Conservation (phyloP, 78 protist species). For the Creolimax fragrantissima region DNA sequence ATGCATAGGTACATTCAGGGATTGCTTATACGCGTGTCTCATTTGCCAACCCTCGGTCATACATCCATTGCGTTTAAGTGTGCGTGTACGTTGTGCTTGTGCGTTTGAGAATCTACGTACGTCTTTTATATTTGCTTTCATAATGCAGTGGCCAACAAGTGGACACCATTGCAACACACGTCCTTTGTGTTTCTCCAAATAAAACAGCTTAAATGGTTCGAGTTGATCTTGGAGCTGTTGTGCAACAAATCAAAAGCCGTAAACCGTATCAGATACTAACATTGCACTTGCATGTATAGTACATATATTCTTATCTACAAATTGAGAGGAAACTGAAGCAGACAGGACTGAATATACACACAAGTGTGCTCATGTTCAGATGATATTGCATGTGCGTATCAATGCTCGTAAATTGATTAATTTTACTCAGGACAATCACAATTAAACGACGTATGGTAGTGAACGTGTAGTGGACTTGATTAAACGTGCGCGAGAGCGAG, state of each 20-base stretch:
- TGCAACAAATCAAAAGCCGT: not conserved
- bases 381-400: not conserved
- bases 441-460: too few species aligned
- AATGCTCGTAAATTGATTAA: not conserved
- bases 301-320: too few species aligned
- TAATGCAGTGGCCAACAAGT: not conserved
- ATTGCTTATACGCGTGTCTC: not conserved
- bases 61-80: not conserved
- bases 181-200: constrained; percentile 55
- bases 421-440: not conserved
- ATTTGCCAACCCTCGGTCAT: not conserved
- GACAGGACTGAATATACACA: not conserved
- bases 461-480: too few species aligned
- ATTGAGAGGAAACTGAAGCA: not conserved
- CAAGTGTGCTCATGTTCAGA: not conserved
- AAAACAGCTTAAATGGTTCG: constrained; percentile 86
- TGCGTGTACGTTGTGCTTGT: not conserved
- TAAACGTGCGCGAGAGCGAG: too few species aligned
- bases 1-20: not conserved
- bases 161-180: not conserved
- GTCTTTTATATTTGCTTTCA: not conserved
- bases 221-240: constrained; percentile 69
- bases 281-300: not conserved
- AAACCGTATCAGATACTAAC: not conserved
- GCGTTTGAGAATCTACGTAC: not conserved